phyloP scores from a whole-genome alignment of 176 grass and related monocot species.

The Carex kokanica region DNA sequence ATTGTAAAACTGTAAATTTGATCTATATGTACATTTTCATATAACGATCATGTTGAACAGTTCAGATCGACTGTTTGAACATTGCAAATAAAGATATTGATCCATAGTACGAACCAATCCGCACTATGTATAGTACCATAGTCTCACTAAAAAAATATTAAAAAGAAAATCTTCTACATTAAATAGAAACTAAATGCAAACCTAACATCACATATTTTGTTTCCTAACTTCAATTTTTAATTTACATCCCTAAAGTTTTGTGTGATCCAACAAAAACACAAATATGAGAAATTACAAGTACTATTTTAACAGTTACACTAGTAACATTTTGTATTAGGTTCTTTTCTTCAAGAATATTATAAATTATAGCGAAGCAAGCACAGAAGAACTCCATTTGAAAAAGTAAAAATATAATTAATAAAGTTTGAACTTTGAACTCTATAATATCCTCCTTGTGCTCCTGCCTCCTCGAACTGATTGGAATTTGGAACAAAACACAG shows the following conservation, averaged over 20 bases:
- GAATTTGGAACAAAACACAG: background rate
- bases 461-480: background rate
- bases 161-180: background rate
- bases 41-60: too few species aligned
- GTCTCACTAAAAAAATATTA: background rate
- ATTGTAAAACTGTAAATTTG: too few species aligned
- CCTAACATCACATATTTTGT: background rate
- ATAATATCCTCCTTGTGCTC: background rate
- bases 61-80: too few species aligned
- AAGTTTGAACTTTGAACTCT: background rate
- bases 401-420: background rate
- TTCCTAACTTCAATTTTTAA: background rate
- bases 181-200: background rate
- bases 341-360: background rate
- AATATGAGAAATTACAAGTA: background rate
- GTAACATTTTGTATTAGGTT: background rate
- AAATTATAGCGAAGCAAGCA: background rate
- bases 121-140: too few species aligned
- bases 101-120: too few species aligned
- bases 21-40: too few species aligned
- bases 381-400: background rate
- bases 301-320: background rate
- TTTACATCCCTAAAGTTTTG: background rate
- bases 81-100: too few species aligned
- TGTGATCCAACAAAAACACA: background rate